A percentile compares a stretch with the other conserved stretches of the same genome.
phyloP scores from a whole-genome alignment of 192 early-diverging fungal genomes.

The Coemansia sp. region DNA sequence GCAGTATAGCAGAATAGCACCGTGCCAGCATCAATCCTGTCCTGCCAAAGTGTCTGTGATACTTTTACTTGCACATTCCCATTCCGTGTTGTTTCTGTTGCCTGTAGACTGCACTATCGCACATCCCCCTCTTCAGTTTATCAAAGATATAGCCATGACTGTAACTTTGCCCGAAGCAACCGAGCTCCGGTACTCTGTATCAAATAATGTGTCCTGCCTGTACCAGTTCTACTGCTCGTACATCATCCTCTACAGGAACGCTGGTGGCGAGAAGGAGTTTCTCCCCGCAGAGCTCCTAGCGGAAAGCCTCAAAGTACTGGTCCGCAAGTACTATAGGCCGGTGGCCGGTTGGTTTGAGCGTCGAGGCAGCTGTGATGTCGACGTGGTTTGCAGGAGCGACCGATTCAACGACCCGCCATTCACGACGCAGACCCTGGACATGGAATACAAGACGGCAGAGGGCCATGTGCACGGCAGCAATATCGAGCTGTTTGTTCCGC shows the following conservation, averaged over 20 bases:
- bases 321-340: slow-evolving; percentile 35
- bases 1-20: too few relatives aligned
- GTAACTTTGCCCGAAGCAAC: not conserved
- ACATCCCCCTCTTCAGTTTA: too few relatives aligned
- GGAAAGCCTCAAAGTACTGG: slow-evolving; percentile 9
- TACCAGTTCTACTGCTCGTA: slow-evolving; percentile 49
- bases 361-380: slow-evolving; percentile 13
- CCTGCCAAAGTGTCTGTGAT: too few relatives aligned
- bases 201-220: slow-evolving; percentile 39
- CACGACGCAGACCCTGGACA: slow-evolving; percentile 19
- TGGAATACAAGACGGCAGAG: slow-evolving; percentile 2
- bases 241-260: slow-evolving; percentile 32
- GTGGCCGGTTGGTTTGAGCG: slow-evolving; percentile 37
- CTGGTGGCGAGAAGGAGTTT: slow-evolving; percentile 3
- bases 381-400: slow-evolving; percentile 19
- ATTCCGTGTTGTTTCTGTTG: too few relatives aligned
- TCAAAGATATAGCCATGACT: too few relatives aligned
- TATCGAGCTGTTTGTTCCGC: slow-evolving; percentile 26
- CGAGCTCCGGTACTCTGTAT: slow-evolving; percentile 23
- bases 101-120: too few relatives aligned
- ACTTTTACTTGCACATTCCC: too few relatives aligned
- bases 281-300: slow-evolving; percentile 12
- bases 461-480: slow-evolving; percentile 23
- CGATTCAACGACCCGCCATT: slow-evolving; percentile 41
- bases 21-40: too few relatives aligned